phyloP scores from a whole-genome alignment of 805 yeast genomes.

The Ascoidea rubescens region DNA sequence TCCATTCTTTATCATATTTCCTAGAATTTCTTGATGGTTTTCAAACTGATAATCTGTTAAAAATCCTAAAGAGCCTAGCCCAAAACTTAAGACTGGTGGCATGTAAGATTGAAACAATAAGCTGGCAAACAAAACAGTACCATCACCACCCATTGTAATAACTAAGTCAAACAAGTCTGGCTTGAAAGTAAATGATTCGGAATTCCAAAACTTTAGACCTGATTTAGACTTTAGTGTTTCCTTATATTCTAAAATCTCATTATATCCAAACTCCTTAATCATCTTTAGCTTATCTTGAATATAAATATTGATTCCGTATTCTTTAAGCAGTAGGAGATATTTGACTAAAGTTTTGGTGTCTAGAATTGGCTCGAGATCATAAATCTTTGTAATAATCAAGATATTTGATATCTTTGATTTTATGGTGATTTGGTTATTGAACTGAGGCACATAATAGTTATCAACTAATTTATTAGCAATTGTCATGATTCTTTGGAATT shows the following conservation, averaged over 20 bases:
- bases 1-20: constrained; percentile 21
- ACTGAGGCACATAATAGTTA: too few species aligned
- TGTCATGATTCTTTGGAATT: too few species aligned
- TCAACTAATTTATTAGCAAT: too few species aligned
- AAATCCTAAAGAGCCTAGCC: constrained; percentile 87
- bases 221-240: constrained; percentile 8
- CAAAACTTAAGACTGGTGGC: constrained; percentile 84
- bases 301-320: constrained; percentile 26
- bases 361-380: constrained; percentile 18
- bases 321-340: constrained; percentile 10
- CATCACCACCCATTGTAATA: constrained; percentile 92
- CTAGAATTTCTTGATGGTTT: constrained; percentile 5
- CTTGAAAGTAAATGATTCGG: constrained; percentile 19
- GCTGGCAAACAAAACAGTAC: constrained; percentile 83
- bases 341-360: constrained; percentile 14
- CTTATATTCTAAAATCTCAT: constrained; percentile 21
- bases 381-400: constrained; percentile 18
- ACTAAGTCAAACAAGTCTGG: constrained; percentile 55
- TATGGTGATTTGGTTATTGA: constrained; percentile 15
- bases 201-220: constrained; percentile 21
- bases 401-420: constrained; percentile 14
- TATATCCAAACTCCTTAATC: constrained; percentile 29
- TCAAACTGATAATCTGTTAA: constrained; percentile 77
- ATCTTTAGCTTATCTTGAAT: constrained; percentile 22
- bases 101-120: constrained; percentile 73